These are phyloP conservation scores for Aureobasidium sp. DNA, from an alignment of 2,329 filamentous ascomycete genomes.

Conservation along the genomic window DNA sequence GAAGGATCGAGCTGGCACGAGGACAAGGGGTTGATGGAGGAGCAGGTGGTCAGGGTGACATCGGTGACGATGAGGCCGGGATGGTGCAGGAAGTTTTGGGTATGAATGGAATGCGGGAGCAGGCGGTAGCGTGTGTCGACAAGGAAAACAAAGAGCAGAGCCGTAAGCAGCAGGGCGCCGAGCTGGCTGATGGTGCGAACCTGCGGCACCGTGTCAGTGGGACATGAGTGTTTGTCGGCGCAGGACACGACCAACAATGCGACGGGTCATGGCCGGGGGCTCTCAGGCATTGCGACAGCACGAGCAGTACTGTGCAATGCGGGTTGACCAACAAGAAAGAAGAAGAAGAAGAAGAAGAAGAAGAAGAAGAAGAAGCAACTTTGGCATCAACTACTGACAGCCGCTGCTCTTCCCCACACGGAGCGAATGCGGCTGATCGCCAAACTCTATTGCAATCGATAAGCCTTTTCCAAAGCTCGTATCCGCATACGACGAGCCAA, in stretches of 20 bases:
- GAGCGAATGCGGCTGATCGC: background rate
- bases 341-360: background rate
- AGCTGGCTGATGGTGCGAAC: conserved; percentile 66
- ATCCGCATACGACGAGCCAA: background rate
- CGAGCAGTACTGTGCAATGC: background rate
- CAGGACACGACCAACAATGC: conserved; percentile 14
- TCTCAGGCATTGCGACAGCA: conserved; percentile 1
- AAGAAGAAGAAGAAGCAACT: background rate
- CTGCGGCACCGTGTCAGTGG: conserved; percentile 20
- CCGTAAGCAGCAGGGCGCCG: conserved; percentile 52
- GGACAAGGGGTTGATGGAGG: conserved; percentile 57
- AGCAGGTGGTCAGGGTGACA: conserved; percentile 69
- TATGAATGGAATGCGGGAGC: conserved; percentile 76
- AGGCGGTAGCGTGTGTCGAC: conserved; percentile 85
- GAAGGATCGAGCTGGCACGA: conserved; percentile 65
- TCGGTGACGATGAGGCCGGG: conserved; percentile 80
- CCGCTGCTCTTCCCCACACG: background rate
- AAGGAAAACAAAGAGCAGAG: conserved; percentile 64
- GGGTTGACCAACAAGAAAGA: no score
- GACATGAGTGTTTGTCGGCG: background rate
- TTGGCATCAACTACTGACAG: conserved; percentile 2
- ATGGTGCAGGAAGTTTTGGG: conserved; percentile 71
- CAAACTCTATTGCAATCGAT: background rate
- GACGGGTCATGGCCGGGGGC: conserved; percentile 17
- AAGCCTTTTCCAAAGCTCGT: background rate